phyloP scores from a whole-genome alignment of 345 rosid genomes.

The Ceriops zippeliana region DNA sequence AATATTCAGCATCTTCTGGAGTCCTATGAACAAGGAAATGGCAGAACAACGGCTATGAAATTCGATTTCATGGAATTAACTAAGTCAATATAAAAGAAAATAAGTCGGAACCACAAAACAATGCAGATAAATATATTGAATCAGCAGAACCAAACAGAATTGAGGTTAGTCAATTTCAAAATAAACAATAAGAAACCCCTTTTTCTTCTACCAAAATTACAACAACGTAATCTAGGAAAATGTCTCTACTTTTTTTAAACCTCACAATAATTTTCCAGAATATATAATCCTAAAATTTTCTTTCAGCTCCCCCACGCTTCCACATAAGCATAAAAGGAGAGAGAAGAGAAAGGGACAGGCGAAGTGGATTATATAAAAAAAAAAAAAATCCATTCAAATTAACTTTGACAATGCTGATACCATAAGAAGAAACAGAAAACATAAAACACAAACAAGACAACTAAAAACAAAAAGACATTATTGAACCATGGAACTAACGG shows the following conservation, averaged over 20 bases:
- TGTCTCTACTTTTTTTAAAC: too few species aligned
- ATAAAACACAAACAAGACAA: constrained; percentile 10
- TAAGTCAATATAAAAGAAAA: neutral
- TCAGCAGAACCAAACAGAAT: neutral
- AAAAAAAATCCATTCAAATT: neutral
- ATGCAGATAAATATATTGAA: neutral
- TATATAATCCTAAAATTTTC: too few species aligned
- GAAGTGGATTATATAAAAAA: neutral
- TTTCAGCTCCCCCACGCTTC: too few species aligned
- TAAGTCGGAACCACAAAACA: neutral
- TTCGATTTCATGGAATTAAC: neutral
- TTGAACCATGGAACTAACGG: neutral
- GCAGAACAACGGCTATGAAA: constrained; percentile 6
- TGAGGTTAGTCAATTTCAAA: too few species aligned
- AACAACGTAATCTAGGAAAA: too few species aligned
- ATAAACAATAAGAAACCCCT: too few species aligned
- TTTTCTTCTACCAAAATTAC: too few species aligned
- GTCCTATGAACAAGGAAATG: constrained; percentile 51
- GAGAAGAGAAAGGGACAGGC: neutral
- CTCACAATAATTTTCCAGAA: too few species aligned
- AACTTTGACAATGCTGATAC: neutral
- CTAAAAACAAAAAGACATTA: constrained; percentile 8
- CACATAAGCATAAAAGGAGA: neutral
- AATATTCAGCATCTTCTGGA: constrained; percentile 56
- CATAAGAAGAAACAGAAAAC: neutral